Evolutionary conservation across 2,329 filamentous ascomycete species (phyloP).

Genomic region (Hirsutella rhossiliensis): DNA sequence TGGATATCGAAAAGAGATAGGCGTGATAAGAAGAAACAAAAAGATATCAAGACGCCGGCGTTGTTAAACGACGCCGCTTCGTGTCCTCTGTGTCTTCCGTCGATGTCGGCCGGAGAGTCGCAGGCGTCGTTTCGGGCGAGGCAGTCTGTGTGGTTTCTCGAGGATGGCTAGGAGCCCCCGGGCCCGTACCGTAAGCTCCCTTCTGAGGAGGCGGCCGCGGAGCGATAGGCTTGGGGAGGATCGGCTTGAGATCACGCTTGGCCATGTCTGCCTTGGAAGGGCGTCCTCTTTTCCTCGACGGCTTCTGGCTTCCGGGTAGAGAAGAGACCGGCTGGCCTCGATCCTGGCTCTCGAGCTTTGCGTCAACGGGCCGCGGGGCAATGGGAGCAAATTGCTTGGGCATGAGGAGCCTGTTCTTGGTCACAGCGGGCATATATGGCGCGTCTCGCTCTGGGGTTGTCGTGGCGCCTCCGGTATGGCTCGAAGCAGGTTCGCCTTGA

Average conservation of each 20-base stretch:
- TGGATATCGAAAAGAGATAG: too few relatives aligned
- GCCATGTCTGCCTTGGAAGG: constrained; percentile 32
- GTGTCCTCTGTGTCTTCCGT: not conserved
- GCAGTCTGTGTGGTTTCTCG: not conserved
- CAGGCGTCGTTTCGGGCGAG: not conserved
- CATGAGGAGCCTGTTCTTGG: not conserved
- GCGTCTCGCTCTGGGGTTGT: not conserved
- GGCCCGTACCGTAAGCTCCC: constrained; percentile 3
- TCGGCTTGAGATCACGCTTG: constrained; percentile 15
- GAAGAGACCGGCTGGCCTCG: not conserved
- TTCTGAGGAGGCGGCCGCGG: constrained; percentile 13
- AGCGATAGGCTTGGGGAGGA: constrained; percentile 19
- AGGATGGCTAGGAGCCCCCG: constrained; percentile 5
- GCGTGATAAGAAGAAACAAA: too few relatives aligned
- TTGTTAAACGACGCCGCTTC: constrained; percentile 1
- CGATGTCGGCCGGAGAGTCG: not conserved
- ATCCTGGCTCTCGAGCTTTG: constrained; percentile 1
- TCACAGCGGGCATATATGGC: not conserved
- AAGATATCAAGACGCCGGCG: not conserved
- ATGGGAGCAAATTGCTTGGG: constrained; percentile 5
- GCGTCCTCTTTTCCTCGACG: constrained; percentile 30
- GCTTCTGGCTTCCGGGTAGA: not conserved
- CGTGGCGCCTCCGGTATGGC: not conserved
- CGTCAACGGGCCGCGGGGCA: constrained; percentile 12
- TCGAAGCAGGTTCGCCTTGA: constrained; percentile 14